These are phyloP conservation scores for Colletotrichum liaoningense DNA, from an alignment of 2,329 filamentous ascomycete species.

Conservation along the genomic window DNA sequence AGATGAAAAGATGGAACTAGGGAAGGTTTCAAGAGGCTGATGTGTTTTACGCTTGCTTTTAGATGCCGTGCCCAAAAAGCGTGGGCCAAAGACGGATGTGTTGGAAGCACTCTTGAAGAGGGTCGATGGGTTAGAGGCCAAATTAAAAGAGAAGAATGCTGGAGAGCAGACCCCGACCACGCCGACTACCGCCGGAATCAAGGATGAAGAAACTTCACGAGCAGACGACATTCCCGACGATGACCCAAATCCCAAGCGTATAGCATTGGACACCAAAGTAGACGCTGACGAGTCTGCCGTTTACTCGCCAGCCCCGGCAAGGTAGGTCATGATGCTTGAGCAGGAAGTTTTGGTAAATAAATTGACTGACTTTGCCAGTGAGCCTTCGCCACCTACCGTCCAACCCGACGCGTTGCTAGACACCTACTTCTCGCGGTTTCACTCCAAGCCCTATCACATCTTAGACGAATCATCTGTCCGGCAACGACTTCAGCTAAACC, in stretches of 20 bases:
- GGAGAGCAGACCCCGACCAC: conserved; percentile 44
- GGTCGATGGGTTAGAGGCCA: conserved; percentile 86
- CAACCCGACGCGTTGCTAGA: conserved; percentile 76
- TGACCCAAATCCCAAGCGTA: conserved; percentile 55
- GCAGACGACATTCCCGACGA: conserved; percentile 42
- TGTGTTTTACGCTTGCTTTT: conserved; percentile 11
- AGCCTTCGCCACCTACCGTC: conserved; percentile 56
- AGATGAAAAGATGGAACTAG: not conserved
- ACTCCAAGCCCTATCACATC: conserved; percentile 85
- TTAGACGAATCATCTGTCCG: conserved; percentile 81
- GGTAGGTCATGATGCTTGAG: conserved; percentile 42
- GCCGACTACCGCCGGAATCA: conserved; percentile 36
- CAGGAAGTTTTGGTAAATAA: not conserved
- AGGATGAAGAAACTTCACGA: conserved; percentile 41
- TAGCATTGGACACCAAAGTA: conserved; percentile 49
- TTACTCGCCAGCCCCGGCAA: conserved; percentile 55
- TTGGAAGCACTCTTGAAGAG: conserved; percentile 86
- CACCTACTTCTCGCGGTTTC: conserved; percentile 82
- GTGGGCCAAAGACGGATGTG: conserved; percentile 90
- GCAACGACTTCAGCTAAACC: conserved; percentile 76
- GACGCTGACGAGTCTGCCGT: conserved; percentile 52
- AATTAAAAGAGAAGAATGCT: conserved; percentile 76
- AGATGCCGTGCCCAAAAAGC: conserved; percentile 92
- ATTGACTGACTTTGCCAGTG: conserved; percentile 47
- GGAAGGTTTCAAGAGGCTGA: conserved; percentile 15